These are phyloP conservation scores for Leccinellum luteum DNA, from an alignment of 768 basidiomycete genomes.

Conservation along the genomic window DNA sequence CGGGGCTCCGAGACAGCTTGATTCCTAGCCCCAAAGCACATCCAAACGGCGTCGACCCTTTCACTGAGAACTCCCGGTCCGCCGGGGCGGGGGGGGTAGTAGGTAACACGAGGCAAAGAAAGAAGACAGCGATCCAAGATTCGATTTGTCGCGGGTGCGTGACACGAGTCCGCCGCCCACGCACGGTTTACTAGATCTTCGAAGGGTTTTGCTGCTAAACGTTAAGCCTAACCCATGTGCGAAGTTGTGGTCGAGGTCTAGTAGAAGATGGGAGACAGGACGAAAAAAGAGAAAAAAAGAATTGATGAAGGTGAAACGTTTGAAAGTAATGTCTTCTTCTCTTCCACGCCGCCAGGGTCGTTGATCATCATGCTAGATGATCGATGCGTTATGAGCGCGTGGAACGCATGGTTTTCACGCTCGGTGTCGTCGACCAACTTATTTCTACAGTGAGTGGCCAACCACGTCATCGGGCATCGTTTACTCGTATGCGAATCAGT, in stretches of 20 bases:
- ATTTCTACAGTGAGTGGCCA: background rate
- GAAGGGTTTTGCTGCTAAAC: background rate
- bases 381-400: background rate
- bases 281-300: background rate
- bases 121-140: background rate
- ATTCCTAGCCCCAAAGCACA: background rate
- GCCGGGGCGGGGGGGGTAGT: background rate
- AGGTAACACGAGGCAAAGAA: background rate
- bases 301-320: background rate
- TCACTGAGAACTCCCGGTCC: background rate
- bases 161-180: background rate
- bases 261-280: background rate
- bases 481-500: background rate
- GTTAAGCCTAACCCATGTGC: background rate
- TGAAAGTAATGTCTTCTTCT: background rate
- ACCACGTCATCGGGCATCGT: background rate
- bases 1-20: too few relatives aligned
- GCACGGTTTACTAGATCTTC: background rate
- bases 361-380: too few relatives aligned
- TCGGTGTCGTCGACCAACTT: background rate
- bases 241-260: background rate
- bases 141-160: background rate
- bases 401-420: background rate
- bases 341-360: background rate
- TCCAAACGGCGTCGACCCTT: background rate